Conservation (phyloP, 805 yeast genomes). For the Saccharomycopsis sp. region DNA sequence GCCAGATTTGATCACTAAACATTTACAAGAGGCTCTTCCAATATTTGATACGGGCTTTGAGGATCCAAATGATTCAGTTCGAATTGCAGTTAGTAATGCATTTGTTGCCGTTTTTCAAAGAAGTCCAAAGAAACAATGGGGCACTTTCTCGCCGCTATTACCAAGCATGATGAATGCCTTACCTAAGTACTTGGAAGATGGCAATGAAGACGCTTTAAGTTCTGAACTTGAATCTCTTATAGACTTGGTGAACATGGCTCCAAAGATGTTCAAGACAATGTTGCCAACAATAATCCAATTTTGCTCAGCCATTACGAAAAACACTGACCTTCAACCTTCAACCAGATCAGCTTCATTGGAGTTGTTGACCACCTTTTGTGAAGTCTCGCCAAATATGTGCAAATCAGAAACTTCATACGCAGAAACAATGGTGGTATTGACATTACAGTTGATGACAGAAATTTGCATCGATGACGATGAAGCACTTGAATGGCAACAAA, state of each 20-base stretch:
- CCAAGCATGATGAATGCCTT: constrained; percentile 81
- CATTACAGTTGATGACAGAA: constrained; percentile 83
- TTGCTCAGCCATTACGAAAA: constrained; percentile 73
- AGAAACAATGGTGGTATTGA: constrained; percentile 57
- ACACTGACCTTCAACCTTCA: constrained; percentile 65
- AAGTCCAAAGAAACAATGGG: constrained; percentile 74
- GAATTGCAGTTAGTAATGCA: constrained; percentile 87
- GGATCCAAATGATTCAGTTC: constrained; percentile 71
- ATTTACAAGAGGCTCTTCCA: constrained; percentile 48
- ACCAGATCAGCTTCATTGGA: constrained; percentile 86
- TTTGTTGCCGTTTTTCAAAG: constrained; percentile 83
- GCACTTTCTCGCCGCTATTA: constrained; percentile 61
- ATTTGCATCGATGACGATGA: constrained; percentile 85
- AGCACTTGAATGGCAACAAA: constrained; percentile 72
- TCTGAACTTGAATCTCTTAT: constrained; percentile 83
- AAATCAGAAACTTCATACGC: constrained; percentile 67
- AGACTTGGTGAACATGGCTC: constrained; percentile 87
- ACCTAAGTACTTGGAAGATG: constrained; percentile 71
- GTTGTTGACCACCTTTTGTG: constrained; percentile 81
- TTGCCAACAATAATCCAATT: constrained; percentile 83
- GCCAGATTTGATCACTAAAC: constrained; percentile 62
- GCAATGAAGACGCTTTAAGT: constrained; percentile 74
- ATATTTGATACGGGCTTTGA: constrained; percentile 74
- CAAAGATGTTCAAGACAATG: constrained; percentile 88
- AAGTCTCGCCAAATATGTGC: constrained; percentile 93